Base-by-base conservation (phyloP, 805 yeast genomes). In the Lipomyces sp. region DNA sequence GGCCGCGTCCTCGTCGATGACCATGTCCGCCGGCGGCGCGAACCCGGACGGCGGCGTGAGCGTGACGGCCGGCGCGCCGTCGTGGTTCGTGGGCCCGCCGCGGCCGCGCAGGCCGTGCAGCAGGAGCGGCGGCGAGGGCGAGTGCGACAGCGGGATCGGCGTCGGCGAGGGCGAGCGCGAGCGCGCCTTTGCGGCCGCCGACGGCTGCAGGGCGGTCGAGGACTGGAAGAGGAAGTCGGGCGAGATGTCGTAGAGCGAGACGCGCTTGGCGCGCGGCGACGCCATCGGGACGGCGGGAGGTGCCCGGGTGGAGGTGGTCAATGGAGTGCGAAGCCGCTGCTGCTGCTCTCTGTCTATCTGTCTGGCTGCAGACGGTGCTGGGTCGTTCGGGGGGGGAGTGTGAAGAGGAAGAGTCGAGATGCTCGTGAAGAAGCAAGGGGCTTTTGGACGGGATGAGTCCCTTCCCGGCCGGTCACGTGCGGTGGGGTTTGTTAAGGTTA, bases 161-260 rank as follows among this genome's bases (percentile, higher is more conserved):
- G 49, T 22, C 5, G 41, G 21, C 22, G 39, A 19, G 4, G 42
- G 36, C 13, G 48, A 47, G 7, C 42, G 23, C 32, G 26, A 35
- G 35, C 33, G 22, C 14, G 44, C 34, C 43, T 36, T 35, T 13
- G 39, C 49, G 7, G 19, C 35, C 13, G 47, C 32, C 10, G 55
- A 42, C 13, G 47, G 50, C 19, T 45, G 47, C 23, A 45, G 29
- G 11, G 47, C 39, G 11, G 43, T 24, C 16, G 52, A 41, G 23
- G 44, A 36, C 16, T 47, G 55, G 3, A 49, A 43, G 5, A 53
- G 43, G 33, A 53, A 53, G 26, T 53, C 57, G 11, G 57, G 57
- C 18, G 47, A 34, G 32, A 53, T 49, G 39, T 53, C 57, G 48
- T 53, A 53, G 10, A 53, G 45, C 40, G 57, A 53, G 33, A 53